A percentile compares a stretch with the other conserved stretches of the same genome.
Conservation (phyloP, 2,329 filamentous ascomycete genomes). For the Parascedosporium putredinis region DNA sequence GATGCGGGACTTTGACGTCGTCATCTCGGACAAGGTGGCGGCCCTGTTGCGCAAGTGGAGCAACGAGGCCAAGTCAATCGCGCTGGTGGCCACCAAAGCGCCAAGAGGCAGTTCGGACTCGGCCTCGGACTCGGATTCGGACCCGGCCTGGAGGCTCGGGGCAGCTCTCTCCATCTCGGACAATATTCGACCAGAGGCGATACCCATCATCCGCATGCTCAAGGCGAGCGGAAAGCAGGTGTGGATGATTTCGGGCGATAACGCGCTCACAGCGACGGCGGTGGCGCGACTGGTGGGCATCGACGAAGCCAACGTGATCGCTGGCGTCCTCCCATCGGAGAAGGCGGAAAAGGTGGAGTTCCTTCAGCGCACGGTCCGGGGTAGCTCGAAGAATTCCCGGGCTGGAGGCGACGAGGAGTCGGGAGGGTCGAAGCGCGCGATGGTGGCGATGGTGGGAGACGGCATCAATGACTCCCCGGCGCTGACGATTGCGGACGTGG, state of each 20-base stretch:
- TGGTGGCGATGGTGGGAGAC: constrained; percentile 77
- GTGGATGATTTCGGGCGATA: constrained; percentile 92
- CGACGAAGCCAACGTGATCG: constrained; percentile 61
- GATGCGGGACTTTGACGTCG: constrained; percentile 41
- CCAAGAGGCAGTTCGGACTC: too few species aligned
- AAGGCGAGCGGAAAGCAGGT: constrained; percentile 58
- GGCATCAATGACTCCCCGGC: constrained; percentile 85
- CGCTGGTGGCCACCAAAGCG: constrained; percentile 40
- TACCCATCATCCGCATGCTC: constrained; percentile 53
- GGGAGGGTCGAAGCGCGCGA: constrained; percentile 27
- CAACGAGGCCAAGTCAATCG: constrained; percentile 51
- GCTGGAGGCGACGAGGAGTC: constrained; percentile 15
- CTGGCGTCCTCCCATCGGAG: constrained; percentile 74
- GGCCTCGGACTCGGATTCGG: too few species aligned
- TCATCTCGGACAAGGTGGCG: constrained; percentile 24
- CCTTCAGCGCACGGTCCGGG: constrained; percentile 47
- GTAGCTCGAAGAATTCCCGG: constrained; percentile 26
- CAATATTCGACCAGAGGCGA: constrained; percentile 65
- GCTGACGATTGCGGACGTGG: constrained; percentile 68
- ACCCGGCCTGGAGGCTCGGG: constrained; percentile 38
- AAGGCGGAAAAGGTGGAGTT: constrained; percentile 65
- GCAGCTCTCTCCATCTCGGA: constrained; percentile 71
- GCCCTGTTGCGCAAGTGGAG: constrained; percentile 46
- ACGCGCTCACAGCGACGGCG: constrained; percentile 69
- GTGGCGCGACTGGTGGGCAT: constrained; percentile 72